Base-by-base conservation (phyloP, 1,139 yeast genomes). In the Geotrichum klebahnii region DNA sequence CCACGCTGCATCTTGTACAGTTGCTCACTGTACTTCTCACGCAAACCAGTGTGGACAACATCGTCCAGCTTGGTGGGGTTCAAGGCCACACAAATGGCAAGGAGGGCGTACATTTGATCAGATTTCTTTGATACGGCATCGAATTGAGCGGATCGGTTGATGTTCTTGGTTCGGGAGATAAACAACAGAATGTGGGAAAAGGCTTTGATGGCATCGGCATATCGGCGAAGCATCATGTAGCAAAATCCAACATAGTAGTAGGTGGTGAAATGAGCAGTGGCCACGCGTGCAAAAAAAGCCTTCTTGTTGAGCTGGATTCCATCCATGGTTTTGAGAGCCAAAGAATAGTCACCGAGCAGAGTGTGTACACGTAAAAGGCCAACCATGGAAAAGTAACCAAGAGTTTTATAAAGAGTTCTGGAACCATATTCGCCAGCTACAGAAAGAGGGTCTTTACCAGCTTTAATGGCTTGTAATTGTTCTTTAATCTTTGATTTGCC, bases 161-260 rank as follows among this genome's bases (percentile, higher is more conserved):
- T 68, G 61, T 71, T 70, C 61, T 70, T 72, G 16, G 77, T 71
- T 60, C 78, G 69, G 29, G 76, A 65, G 52, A 75, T 71, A 67
- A 69, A 73, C 42, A 73, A 59, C 51, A 75, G 63, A 55, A 74
- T 72, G 59, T 73, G 77, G 3, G 75, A 69, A 56, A 75, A 73
- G 12, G 75, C 69, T 62, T 71, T 73, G 64, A 74, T 72, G 29
- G 78, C 78, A 55, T 75, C 79, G 14, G 76, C 67, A 58, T 74
- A 75, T 56, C 79, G 65, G 55, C 74, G 70, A 57, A 74, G 61
- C 78, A 75, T 74, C 61, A 75, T 61, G 65, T 74, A 74, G 59
- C 77, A 71, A 65, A 72, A 73, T 3, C 78, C 79, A 42, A 74
- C 77, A 55, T 75, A 75, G 64, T 75, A 75, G 63, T 74, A 74